A percentile compares a stretch with the other conserved stretches of the same genome.
phyloP scores from a whole-genome alignment of 768 basidiomycete species.

The Termitomyces sp. region DNA sequence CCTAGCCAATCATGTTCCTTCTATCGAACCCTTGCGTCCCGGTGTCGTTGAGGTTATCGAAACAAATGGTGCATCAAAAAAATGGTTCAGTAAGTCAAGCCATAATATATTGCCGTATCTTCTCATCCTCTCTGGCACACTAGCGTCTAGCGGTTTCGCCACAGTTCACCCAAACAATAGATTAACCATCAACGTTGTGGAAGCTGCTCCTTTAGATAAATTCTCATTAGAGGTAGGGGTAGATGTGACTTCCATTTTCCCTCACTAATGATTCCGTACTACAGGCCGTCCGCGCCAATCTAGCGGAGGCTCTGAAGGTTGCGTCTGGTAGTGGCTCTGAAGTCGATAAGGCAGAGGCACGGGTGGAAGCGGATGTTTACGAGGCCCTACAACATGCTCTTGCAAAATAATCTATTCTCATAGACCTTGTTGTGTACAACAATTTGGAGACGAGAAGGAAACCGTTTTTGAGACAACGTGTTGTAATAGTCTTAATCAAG shows the following conservation, averaged over 20 bases:
- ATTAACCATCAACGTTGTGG: conserved; percentile 94
- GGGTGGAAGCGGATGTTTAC: conserved; percentile 93
- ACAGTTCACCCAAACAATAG: conserved; percentile 97
- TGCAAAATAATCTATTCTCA: conserved; percentile 17
- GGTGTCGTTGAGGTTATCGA: conserved; percentile 96
- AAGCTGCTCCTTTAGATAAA: conserved; percentile 87
- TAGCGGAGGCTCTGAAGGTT: conserved; percentile 84
- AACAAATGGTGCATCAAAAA: conserved; percentile 70
- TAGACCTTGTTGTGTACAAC: neutral
- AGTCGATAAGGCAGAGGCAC: conserved; percentile 89
- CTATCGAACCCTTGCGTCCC: conserved; percentile 92
- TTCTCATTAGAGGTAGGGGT: conserved; percentile 82
- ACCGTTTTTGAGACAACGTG: neutral
- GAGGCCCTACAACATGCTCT: conserved; percentile 91
- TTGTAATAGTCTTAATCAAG: too few relatives aligned
- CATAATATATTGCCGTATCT: neutral
- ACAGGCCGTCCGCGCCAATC: conserved; percentile 85
- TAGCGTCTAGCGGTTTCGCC: conserved; percentile 95
- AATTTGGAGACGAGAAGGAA: neutral
- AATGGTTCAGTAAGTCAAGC: conserved; percentile 85
- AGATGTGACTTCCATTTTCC: neutral
- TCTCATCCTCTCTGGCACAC: neutral
- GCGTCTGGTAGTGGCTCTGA: conserved; percentile 81
- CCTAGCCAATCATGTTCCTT: conserved; percentile 95
- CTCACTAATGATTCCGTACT: neutral